Evolutionary conservation across 768 basidiomycete genomes (phyloP).

Genomic region (Dictyophora rubrovolvata): DNA sequence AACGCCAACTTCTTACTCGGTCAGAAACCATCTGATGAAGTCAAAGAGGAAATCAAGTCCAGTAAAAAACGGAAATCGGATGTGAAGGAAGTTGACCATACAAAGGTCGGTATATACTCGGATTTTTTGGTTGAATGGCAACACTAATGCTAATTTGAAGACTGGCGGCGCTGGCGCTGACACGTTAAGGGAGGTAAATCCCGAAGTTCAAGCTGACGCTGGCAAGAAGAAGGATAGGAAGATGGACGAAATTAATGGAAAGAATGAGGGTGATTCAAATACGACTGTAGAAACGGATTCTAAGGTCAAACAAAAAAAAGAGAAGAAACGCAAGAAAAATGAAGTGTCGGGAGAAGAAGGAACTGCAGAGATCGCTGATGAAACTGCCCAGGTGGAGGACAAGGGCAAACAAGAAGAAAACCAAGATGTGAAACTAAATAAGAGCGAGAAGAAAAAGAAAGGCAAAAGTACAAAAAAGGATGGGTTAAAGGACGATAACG

Average conservation of each 20-base stretch:
- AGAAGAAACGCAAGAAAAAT: slow-evolving; percentile 20
- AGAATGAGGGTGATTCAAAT: slow-evolving; percentile 14
- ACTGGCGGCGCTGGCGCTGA: not conserved
- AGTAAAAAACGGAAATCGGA: slow-evolving; percentile 17
- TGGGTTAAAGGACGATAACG: no score
- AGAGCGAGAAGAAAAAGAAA: slow-evolving; percentile 4
- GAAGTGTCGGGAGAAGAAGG: slow-evolving; percentile 12
- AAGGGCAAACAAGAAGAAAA: not conserved
- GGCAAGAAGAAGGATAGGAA: slow-evolving; percentile 13
- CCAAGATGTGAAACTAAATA: not conserved
- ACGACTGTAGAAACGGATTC: slow-evolving; percentile 12
- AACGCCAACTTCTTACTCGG: not conserved
- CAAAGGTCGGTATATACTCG: slow-evolving; percentile 6
- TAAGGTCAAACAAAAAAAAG: slow-evolving; percentile 9
- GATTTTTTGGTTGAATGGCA: slow-evolving; percentile 12
- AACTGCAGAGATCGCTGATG: no score
- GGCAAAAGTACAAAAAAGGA: not conserved
- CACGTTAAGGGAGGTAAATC: no score
- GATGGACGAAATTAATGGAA: slow-evolving; percentile 18
- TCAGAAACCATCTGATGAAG: slow-evolving; percentile 4
- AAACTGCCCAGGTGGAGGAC: not conserved
- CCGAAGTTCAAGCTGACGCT: slow-evolving; percentile 9
- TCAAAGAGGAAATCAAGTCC: slow-evolving; percentile 11
- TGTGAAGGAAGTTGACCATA: slow-evolving; percentile 17
- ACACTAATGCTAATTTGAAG: slow-evolving; percentile 11